phyloP scores from a whole-genome alignment of 192 early-diverging fungal genomes.

The Rhizophagus sp. region DNA sequence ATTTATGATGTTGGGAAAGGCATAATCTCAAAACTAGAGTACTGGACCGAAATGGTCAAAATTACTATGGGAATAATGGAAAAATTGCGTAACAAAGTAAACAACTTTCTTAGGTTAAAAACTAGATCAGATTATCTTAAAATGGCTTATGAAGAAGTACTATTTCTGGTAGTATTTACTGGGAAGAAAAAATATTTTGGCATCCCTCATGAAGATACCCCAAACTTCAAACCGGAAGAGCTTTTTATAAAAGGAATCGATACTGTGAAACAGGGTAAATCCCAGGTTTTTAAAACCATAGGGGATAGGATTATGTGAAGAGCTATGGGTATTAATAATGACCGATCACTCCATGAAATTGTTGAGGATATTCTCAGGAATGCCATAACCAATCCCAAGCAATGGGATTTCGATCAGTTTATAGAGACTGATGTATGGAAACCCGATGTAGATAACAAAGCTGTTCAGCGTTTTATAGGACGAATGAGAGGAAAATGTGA shows the following conservation, averaged over 20 bases:
- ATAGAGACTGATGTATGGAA: not conserved
- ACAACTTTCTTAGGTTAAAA: not conserved
- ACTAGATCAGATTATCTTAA: not conserved
- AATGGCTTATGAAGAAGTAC: not conserved
- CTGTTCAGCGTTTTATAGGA: not conserved
- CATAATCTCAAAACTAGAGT: not conserved
- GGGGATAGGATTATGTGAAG: not conserved
- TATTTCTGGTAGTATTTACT: constrained; percentile 14
- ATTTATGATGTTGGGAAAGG: not conserved
- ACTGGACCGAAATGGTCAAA: not conserved
- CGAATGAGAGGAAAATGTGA: not conserved
- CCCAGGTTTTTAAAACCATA: not conserved
- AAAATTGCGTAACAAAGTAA: constrained; percentile 6
- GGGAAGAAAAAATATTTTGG: constrained; percentile 21
- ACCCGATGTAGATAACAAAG: not conserved
- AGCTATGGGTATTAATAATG: constrained; percentile 6
- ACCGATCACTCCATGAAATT: not conserved
- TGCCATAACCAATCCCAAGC: no score
- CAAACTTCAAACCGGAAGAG: not conserved
- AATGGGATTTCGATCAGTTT: not conserved
- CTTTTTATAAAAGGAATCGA: constrained; percentile 4
- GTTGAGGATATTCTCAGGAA: not conserved
- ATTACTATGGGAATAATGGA: constrained; percentile 14
- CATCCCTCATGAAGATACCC: not conserved
- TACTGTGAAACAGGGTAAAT: constrained; percentile 7